Base-by-base conservation (phyloP, 257 asterid genomes). In the Capsicum chinense region DNA sequence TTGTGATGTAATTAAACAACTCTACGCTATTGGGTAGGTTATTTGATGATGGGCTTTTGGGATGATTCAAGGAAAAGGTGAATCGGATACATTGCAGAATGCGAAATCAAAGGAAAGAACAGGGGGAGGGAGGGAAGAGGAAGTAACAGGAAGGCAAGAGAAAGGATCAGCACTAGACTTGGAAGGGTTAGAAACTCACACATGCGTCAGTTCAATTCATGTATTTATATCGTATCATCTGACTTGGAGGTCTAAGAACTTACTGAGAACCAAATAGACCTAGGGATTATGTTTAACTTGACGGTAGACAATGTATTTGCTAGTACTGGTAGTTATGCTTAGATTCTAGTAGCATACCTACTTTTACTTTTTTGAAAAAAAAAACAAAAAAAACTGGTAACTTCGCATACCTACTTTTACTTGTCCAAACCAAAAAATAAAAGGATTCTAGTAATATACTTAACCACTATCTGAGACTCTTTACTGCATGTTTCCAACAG, bases 241-340 rank as follows among this genome's bases (percentile, higher is more conserved):
- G 69, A 63, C 15, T 63, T 63, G 39, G 42, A 63, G 39, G 10
- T 19, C 16, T 59, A 21, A 9, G 21, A 21, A 9, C 69, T 21
- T 10, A 21, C 39, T 9, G 69, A 21, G 69, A 21, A 63, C 11
- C 69, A 63, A 63, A 63, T 21, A 63, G 39, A 63, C 37, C 42
- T 10, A 16, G 39, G 69, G 69, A 21, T 37, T 21, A 21, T 63
- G 42, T 63, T 21, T 63, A 6, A 9, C 69, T 63, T 7, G 42
- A 63, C 3, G 42, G 69, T 63, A 21, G 42, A 21, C 39, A 39
- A 21, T 63, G 39, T 63, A 21, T 21, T 63, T 4, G 39, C 42
- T 63, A 21, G 69, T 63, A 63, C 42, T 63, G 9, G 69, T 63
- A 63, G 42, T 21, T 39, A 63, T 63, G 69, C 69, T 63, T 63